phyloP scores from a whole-genome alignment of 2,329 filamentous ascomycete species.

The Fusarium pininemorale region DNA sequence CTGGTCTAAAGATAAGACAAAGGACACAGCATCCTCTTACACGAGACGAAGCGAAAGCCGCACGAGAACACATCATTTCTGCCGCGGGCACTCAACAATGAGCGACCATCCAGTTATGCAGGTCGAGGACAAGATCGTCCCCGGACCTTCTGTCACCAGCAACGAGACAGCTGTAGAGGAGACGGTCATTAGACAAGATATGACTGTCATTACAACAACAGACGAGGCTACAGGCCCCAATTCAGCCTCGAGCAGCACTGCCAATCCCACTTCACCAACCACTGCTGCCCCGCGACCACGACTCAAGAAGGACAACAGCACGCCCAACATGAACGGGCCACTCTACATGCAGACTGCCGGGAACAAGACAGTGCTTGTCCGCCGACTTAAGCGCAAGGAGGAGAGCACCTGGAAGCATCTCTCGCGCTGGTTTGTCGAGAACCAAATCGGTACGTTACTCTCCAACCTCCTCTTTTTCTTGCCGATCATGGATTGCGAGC shows the following conservation, averaged over 20 bases:
- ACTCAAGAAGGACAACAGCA: slow-evolving; percentile 47
- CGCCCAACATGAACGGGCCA: slow-evolving; percentile 62
- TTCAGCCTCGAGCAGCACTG: slow-evolving; percentile 11
- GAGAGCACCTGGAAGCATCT: slow-evolving; percentile 69
- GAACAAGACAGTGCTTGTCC: slow-evolving; percentile 63
- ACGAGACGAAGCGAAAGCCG: slow-evolving; percentile 13
- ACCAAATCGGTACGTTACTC: slow-evolving; percentile 76
- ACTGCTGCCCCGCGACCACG: slow-evolving; percentile 39
- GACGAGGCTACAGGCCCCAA: slow-evolving; percentile 1
- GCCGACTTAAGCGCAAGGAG: slow-evolving; percentile 68
- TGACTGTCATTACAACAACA: slow-evolving; percentile 7
- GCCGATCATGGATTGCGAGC: slow-evolving; percentile 1
- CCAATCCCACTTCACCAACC: slow-evolving; percentile 26
- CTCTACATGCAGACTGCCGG: slow-evolving; percentile 64
- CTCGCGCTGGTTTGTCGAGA: slow-evolving; percentile 76
- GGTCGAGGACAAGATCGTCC: slow-evolving; percentile 38
- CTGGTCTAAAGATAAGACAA: not conserved
- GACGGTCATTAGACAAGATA: slow-evolving; percentile 14
- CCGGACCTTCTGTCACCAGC: slow-evolving; percentile 13
- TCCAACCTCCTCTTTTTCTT: slow-evolving; percentile 15
- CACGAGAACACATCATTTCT: slow-evolving; percentile 9
- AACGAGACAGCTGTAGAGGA: slow-evolving; percentile 24
- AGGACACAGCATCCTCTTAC: slow-evolving; percentile 21
- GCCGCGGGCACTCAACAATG: slow-evolving; percentile 34
- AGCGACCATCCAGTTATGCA: slow-evolving; percentile 40